Evolutionary conservation across 371 early-diverging fungal species (phyloP).

Genomic region (Edhazardia aedis): DNA sequence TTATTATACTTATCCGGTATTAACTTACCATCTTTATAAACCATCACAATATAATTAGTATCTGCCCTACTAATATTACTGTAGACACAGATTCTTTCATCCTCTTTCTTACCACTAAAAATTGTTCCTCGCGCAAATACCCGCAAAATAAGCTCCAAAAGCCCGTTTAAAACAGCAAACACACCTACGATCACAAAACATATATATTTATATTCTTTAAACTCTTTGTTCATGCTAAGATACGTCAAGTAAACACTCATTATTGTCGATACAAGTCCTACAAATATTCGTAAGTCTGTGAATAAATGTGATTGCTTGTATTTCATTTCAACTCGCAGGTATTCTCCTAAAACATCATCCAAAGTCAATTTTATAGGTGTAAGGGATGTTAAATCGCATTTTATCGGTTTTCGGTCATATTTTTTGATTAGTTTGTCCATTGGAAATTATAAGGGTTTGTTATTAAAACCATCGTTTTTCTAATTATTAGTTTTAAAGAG

Average conservation of each 20-base stretch:
- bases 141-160: conserved; percentile 8
- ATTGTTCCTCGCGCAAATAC: neutral
- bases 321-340: conserved; percentile 4
- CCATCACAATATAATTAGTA: conserved; percentile 12
- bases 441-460: no score
- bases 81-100: neutral
- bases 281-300: conserved; percentile 15
- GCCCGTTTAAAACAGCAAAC: conserved; percentile 22
- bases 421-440: conserved; percentile 19
- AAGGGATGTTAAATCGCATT: conserved; percentile 22
- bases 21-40: conserved; percentile 8
- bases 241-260: conserved; percentile 5
- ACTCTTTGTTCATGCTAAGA: conserved; percentile 17
- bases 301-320: conserved; percentile 6
- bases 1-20: conserved; percentile 21
- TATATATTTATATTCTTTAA: conserved; percentile 13
- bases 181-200: conserved; percentile 1
- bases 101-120: neutral
- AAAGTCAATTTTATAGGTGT: conserved; percentile 22
- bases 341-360: conserved; percentile 25
- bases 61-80: conserved; percentile 3
- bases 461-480: no score
- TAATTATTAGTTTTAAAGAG: no score
- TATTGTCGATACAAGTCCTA: conserved; percentile 21
- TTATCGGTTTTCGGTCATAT: conserved; percentile 22